Conservation (phyloP, 306 rosid species). For the Gynostemma pentaphyllum region DNA sequence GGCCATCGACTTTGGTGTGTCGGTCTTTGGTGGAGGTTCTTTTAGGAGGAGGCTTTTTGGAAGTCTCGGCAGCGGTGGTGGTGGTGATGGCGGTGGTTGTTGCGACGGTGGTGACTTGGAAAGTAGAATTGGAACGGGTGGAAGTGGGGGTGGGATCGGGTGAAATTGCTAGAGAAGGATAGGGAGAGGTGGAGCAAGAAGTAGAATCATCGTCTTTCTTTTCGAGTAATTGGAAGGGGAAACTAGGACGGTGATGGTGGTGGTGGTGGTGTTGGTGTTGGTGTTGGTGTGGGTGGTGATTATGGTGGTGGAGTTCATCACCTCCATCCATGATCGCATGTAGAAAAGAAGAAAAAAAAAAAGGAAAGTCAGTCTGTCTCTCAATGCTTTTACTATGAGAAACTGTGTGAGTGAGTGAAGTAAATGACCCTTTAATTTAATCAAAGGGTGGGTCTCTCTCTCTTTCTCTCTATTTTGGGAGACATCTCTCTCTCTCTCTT, state of each 20-base stretch:
- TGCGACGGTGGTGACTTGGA: conserved; percentile 1
- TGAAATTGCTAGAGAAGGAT: conserved; percentile 47
- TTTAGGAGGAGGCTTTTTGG: conserved; percentile 59
- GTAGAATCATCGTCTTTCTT: conserved; percentile 64
- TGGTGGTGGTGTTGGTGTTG: conserved; percentile 25
- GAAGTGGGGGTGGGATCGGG: conserved; percentile 19
- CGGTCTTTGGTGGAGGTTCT: conserved; percentile 82
- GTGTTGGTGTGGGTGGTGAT: not conserved
- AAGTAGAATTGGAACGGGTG: conserved; percentile 6
- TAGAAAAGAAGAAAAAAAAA: conserved; percentile 1
- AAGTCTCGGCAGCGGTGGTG: conserved; percentile 18
- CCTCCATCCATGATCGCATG: conserved; percentile 88
- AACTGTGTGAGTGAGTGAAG: not conserved
- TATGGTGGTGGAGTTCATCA: conserved; percentile 53
- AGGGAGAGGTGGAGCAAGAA: conserved; percentile 47
- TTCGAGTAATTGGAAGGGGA: conserved; percentile 80
- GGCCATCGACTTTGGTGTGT: conserved; percentile 78
- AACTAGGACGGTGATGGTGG: conserved; percentile 47
- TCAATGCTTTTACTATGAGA: not conserved
- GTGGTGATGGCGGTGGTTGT: not conserved
- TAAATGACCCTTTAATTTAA: not conserved
- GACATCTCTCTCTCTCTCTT: not conserved
- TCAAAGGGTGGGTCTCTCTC: conserved; percentile 4
- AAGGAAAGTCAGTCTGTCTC: not conserved
- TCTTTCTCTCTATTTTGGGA: not conserved